phyloP scores from a whole-genome alignment of 2,329 filamentous ascomycete genomes.

The Aureobasidium subglaciale region DNA sequence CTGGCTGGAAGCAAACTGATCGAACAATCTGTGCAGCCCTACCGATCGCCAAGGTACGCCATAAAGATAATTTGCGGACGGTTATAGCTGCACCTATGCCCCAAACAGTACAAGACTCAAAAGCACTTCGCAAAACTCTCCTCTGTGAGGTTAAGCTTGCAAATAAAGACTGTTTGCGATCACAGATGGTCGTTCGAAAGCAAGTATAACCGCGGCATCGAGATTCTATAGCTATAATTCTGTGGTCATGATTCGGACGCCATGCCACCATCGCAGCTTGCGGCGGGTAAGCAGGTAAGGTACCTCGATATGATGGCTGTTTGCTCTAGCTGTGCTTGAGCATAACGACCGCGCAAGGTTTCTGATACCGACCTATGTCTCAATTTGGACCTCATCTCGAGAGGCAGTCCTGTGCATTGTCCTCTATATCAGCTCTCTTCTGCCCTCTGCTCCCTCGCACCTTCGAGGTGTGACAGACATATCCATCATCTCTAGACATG shows the following conservation, averaged over 20 bases:
- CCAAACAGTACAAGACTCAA: neutral
- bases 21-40: slow-evolving; percentile 7
- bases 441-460: neutral
- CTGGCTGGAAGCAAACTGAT: slow-evolving; percentile 12
- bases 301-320: neutral
- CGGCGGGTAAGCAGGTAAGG: neutral
- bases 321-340: neutral
- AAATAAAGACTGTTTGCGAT: neutral
- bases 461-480: neutral
- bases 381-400: neutral
- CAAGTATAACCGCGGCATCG: neutral
- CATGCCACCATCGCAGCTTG: slow-evolving; percentile 1
- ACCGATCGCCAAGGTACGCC: neutral
- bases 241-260: neutral
- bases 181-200: neutral
- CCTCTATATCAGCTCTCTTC: neutral
- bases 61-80: neutral
- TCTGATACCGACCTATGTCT: neutral
- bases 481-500: neutral
- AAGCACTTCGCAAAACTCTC: too few relatives aligned
- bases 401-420: neutral
- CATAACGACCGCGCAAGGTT: neutral
- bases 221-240: neutral
- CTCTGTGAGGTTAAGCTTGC: neutral
- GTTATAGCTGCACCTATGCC: neutral